Evolutionary conservation across 495 filamentous ascomycete genomes (phyloP).

Genomic region (Podospora didyma): DNA sequence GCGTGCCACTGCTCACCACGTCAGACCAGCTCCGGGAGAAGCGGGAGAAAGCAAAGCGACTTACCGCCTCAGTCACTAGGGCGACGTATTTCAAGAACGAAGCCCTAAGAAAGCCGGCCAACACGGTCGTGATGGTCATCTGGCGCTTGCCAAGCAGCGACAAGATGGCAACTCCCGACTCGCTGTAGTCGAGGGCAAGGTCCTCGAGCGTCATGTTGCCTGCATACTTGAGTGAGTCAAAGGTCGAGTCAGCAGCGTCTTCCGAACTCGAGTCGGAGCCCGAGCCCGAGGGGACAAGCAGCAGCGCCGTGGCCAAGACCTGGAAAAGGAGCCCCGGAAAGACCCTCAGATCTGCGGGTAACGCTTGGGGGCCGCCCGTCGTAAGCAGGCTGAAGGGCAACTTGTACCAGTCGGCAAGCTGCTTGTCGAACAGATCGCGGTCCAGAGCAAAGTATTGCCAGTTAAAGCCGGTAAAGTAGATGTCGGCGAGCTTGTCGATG

Average conservation of each 20-base stretch:
- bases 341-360: constrained; percentile 40
- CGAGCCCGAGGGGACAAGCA: constrained; percentile 45
- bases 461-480: constrained; percentile 56
- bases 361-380: constrained; percentile 35
- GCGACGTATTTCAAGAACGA: constrained; percentile 47
- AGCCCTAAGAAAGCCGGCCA: constrained; percentile 52
- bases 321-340: constrained; percentile 59
- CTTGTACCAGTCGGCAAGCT: constrained; percentile 49
- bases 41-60: neutral
- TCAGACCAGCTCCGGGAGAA: constrained; percentile 8
- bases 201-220: constrained; percentile 57
- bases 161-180: constrained; percentile 49
- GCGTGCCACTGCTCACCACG: constrained; percentile 49
- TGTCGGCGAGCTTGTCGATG: constrained; percentile 48
- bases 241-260: constrained; percentile 20
- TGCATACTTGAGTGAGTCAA: constrained; percentile 53
- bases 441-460: constrained; percentile 58
- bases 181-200: constrained; percentile 55
- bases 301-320: constrained; percentile 49
- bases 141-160: constrained; percentile 51
- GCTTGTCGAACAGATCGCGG: constrained; percentile 43
- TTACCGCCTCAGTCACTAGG: constrained; percentile 46
- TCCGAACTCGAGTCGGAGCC: constrained; percentile 24
- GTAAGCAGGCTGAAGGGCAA: constrained; percentile 43
- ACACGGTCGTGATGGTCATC: constrained; percentile 50